These are phyloP conservation scores for Apiospora marii DNA, from an alignment of 2,329 filamentous ascomycete genomes.

Conservation along the genomic window DNA sequence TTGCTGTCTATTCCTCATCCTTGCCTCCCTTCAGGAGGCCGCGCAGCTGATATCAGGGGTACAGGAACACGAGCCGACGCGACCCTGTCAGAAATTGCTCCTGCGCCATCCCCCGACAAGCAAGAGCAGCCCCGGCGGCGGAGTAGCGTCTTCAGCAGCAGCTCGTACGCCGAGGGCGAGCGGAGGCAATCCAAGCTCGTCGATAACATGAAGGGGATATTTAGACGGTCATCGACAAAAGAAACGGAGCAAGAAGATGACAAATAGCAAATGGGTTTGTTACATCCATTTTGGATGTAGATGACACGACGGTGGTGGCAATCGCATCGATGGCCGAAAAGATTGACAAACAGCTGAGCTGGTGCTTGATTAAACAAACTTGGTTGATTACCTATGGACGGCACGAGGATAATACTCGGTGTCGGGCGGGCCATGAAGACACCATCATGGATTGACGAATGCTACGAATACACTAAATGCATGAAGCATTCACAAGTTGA, in stretches of 20 bases:
- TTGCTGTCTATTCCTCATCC: too few species aligned
- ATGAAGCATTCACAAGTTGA: neutral
- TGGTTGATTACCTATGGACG: neutral
- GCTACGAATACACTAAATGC: neutral
- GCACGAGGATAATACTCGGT: neutral
- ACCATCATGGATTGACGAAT: neutral
- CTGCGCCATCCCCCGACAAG: neutral
- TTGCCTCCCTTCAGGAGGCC: neutral
- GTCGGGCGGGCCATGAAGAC: too few species aligned
- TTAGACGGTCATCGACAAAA: neutral
- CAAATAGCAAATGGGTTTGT: neutral
- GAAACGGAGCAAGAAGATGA: constrained; percentile 1
- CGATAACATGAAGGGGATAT: constrained; percentile 15
- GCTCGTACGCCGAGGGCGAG: neutral
- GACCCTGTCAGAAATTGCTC: neutral
- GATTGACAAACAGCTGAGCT: neutral
- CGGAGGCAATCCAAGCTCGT: constrained; percentile 8
- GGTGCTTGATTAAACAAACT: neutral
- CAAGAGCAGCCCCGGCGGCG: neutral
- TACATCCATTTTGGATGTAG: neutral
- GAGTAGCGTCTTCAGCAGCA: constrained; percentile 8
- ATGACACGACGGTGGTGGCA: neutral
- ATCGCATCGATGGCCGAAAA: neutral
- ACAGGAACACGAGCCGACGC: constrained; percentile 19
- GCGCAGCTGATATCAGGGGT: neutral